Base-by-base conservation (phyloP, 2,329 filamentous ascomycete genomes). In the Arthrobotrys sinensis region DNA sequence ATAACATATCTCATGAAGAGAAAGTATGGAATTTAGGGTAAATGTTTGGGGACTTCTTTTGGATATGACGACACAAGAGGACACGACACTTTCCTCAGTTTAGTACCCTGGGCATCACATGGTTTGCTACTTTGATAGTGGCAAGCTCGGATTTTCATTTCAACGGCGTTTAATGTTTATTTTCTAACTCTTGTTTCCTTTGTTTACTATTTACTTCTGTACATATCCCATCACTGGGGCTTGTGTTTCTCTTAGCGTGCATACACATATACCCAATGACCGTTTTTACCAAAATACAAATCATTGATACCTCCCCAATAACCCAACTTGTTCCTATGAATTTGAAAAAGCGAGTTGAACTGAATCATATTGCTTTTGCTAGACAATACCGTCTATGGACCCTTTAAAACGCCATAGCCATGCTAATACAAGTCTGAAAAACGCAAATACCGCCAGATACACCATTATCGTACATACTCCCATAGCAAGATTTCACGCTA, bases 181-280 rank as follows among this genome's bases (percentile, higher is more conserved):
- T 48, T 46, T 52, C n/a, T 38, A 21, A 11, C 3, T 28, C 43
- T 45, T n/a, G 12, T 66, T 43, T 60, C 48, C 16, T 53, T 43
- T 50, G 24, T 67, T 43, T n/a, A 34, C 4, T 62, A 50, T 36
- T 66, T 36, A 14, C 34, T 75, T 75, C 67, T 63, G 67, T 75
- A 75, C 69, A 63, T 72, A 71, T 40, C 40, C 66, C 43, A 34
- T 60, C n/a, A 19, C 12, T 60, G 53, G 50, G 50, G 57, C 36
- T 11, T 57, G 19, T 24, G 46, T 60, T 62, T 50, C 40, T 40
- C 24, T 62, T 52, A 69, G 66, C 53, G 50, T 69, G 55, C 67
- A 70, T 67, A 69, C 40, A 60, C 64, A 69, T 73, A 73, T 73
- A 65, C 48, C 57, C 60, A 57, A 60, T 32, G 60, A 64, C 48